phyloP scores from a whole-genome alignment of 352 stramenopile species.

The Thalassiosira livingstoniorum region DNA sequence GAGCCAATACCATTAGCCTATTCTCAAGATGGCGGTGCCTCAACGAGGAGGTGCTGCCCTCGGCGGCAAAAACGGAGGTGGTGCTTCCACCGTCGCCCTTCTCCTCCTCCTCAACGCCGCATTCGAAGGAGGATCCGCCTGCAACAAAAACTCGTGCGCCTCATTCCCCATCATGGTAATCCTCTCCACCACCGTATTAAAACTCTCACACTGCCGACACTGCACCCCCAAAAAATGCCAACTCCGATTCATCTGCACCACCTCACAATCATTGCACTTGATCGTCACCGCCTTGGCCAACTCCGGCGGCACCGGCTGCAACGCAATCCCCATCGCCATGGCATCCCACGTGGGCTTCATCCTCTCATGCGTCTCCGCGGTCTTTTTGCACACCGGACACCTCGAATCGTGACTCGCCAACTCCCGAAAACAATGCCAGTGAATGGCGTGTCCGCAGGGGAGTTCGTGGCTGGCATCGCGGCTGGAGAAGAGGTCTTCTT shows the following conservation, averaged over 20 bases:
- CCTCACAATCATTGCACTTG: constrained; percentile 78
- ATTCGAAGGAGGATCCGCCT: constrained; percentile 7
- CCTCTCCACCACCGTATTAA: constrained; percentile 78
- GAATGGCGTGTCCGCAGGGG: constrained; percentile 81
- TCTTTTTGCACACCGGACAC: constrained; percentile 83
- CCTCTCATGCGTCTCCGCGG: constrained; percentile 74
- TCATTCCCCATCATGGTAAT: constrained; percentile 71
- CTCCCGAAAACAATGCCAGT: constrained; percentile 81
- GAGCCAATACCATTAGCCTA: too few species aligned
- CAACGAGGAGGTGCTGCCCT: too few species aligned
- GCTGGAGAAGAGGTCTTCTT: constrained; percentile 76
- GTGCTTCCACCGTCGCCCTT: constrained; percentile 10
- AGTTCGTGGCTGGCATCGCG: constrained; percentile 74
- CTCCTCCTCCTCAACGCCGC: not conserved
- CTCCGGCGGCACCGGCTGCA: constrained; percentile 78
- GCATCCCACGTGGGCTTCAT: constrained; percentile 78
- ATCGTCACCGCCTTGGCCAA: constrained; percentile 71
- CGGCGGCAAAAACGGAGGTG: not conserved
- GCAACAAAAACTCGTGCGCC: constrained; percentile 65
- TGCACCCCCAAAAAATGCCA: constrained; percentile 82
- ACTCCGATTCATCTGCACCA: constrained; percentile 49
- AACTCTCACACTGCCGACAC: constrained; percentile 69
- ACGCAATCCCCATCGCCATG: constrained; percentile 72
- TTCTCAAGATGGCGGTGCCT: too few species aligned
- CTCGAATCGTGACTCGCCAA: constrained; percentile 73